Percentiles rank a stretch among this genome's conserved stretches.
Evolutionary conservation across 768 basidiomycete species (phyloP).

Genomic region (Coprinopsis strossmayeri): DNA sequence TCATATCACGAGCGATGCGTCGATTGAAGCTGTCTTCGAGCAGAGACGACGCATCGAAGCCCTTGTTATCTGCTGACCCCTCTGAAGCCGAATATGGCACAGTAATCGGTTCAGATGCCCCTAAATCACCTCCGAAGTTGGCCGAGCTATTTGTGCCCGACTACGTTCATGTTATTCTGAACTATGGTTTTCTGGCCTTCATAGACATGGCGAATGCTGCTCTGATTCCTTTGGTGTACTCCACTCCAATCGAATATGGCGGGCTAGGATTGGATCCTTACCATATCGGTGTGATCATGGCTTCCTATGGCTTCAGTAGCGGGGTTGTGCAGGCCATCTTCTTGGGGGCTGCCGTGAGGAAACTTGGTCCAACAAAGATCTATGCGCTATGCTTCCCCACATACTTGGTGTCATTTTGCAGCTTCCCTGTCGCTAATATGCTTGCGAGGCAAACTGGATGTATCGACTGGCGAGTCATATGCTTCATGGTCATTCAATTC

Average conservation of each 20-base stretch:
- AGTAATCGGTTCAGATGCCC: neutral
- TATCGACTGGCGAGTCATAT: slow-evolving; percentile 24
- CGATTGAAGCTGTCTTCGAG: neutral
- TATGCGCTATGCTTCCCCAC: slow-evolving; percentile 31
- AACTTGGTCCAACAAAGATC: slow-evolving; percentile 47
- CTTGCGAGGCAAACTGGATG: slow-evolving; percentile 27
- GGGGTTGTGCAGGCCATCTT: slow-evolving; percentile 44
- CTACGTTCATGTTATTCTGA: slow-evolving; percentile 20
- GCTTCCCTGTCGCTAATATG: slow-evolving; percentile 28
- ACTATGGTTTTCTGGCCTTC: slow-evolving; percentile 31
- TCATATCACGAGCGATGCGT: neutral
- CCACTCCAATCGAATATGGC: slow-evolving; percentile 54
- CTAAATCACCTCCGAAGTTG: neutral
- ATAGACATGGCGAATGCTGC: slow-evolving; percentile 29
- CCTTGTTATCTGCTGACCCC: slow-evolving; percentile 5
- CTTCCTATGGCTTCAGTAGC: slow-evolving; percentile 38
- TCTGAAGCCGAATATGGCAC: slow-evolving; percentile 12
- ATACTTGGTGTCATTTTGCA: slow-evolving; percentile 20
- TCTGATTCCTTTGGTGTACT: slow-evolving; percentile 38
- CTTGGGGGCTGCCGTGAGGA: slow-evolving; percentile 44
- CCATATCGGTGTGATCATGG: slow-evolving; percentile 53
- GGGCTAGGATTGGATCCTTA: slow-evolving; percentile 63
- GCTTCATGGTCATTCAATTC: slow-evolving; percentile 22
- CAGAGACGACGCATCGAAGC: slow-evolving; percentile 1
- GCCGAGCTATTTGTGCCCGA: slow-evolving; percentile 4